A percentile compares a stretch with the other conserved stretches of the same genome.
These are phyloP conservation scores for Zarea fungicola DNA, from an alignment of 2,329 filamentous ascomycete genomes.

Conservation along the genomic window DNA sequence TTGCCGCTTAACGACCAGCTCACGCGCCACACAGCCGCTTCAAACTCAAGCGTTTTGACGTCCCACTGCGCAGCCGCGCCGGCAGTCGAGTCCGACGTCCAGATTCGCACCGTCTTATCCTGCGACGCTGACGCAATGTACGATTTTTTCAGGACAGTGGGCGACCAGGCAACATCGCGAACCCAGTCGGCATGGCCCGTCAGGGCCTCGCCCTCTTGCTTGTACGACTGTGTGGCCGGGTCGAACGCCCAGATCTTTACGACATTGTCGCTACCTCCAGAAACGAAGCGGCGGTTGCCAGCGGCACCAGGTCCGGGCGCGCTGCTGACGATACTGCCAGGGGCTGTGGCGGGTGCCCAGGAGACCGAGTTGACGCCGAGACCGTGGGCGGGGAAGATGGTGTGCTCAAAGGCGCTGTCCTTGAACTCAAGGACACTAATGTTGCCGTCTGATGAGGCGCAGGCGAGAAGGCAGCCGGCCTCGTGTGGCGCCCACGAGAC, in stretches of 20 bases:
- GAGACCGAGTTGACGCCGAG: constrained; percentile 93
- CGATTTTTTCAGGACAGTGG: constrained; percentile 87
- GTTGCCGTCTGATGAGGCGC: constrained; percentile 88
- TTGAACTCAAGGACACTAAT: constrained; percentile 95
- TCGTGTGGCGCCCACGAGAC: constrained; percentile 98
- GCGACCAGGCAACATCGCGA: constrained; percentile 93
- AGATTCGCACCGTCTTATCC: constrained; percentile 96
- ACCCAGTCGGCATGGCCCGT: constrained; percentile 93
- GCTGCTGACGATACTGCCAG: constrained; percentile 79
- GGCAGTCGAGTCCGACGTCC: constrained; percentile 66
- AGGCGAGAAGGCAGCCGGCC: constrained; percentile 88
- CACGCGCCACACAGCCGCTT: constrained; percentile 87
- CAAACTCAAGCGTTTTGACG: constrained; percentile 79
- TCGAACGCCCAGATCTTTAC: constrained; percentile 92
- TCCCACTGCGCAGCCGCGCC: constrained; percentile 70
- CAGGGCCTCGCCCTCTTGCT: constrained; percentile 59
- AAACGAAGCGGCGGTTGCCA: constrained; percentile 79
- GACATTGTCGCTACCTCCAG: constrained; percentile 87
- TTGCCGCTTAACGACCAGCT: constrained; percentile 98
- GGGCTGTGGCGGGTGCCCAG: constrained; percentile 82
- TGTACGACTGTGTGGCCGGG: constrained; percentile 54
- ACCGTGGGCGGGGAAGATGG: constrained; percentile 85
- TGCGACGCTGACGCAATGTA: constrained; percentile 96
- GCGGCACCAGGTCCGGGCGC: constrained; percentile 53
- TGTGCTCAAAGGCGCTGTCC: constrained; percentile 87